Percentiles rank a stretch among this genome's conserved stretches.
phyloP scores from a whole-genome alignment of 495 filamentous ascomycete species.

The Aspergillus baeticus region DNA sequence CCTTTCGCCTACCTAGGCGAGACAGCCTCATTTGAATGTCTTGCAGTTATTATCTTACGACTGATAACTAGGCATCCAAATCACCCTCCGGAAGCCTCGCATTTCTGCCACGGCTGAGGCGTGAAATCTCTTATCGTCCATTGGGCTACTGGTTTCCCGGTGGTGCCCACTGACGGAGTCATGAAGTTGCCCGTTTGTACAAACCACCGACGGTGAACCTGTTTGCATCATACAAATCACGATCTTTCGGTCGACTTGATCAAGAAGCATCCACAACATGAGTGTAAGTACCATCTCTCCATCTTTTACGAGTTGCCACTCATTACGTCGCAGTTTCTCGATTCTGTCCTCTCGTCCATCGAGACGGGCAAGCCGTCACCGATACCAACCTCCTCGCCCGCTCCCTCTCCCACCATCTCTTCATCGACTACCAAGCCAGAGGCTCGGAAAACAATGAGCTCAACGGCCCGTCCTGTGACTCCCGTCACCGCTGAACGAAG shows the following conservation, averaged over 20 bases:
- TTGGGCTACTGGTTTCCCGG: constrained; percentile 24
- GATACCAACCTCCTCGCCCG: constrained; percentile 24
- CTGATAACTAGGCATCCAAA: not conserved
- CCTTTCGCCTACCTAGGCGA: not conserved
- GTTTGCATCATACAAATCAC: constrained; percentile 20
- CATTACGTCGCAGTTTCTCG: constrained; percentile 49
- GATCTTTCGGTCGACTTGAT: not conserved
- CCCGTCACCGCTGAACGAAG: constrained; percentile 18
- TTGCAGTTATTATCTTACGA: not conserved
- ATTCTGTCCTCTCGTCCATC: constrained; percentile 56
- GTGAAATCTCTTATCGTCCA: constrained; percentile 19
- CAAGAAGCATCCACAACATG: constrained; percentile 31
- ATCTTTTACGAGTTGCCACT: constrained; percentile 16
- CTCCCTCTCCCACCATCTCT: constrained; percentile 28
- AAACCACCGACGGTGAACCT: constrained; percentile 46
- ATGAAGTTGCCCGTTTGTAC: constrained; percentile 48
- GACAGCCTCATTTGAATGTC: not conserved
- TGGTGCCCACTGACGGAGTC: constrained; percentile 36
- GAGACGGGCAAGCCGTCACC: constrained; percentile 43
- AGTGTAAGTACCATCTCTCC: constrained; percentile 39
- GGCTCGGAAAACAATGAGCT: constrained; percentile 23
- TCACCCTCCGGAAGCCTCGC: constrained; percentile 14
- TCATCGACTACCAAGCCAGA: constrained; percentile 29
- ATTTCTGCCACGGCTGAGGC: constrained; percentile 2
- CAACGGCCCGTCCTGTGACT: constrained; percentile 10